A percentile compares a stretch with the other conserved stretches of the same genome.
These are phyloP conservation scores for Podospora conica DNA, from an alignment of 495 filamentous ascomycete genomes.

Conservation along the genomic window DNA sequence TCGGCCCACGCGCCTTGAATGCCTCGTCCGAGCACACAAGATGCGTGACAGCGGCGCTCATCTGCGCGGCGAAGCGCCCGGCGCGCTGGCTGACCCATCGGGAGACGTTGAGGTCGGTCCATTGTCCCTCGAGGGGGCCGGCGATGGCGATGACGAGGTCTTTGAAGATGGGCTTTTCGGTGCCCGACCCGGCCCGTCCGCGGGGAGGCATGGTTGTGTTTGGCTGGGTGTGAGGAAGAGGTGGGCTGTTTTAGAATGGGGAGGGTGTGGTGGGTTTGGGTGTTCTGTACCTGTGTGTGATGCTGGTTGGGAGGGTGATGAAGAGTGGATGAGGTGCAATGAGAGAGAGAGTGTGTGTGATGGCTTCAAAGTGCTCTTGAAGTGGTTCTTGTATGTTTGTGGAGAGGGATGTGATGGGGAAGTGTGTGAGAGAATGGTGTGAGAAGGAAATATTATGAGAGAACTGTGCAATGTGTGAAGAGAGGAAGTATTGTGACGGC, in stretches of 20 bases:
- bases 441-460: not conserved
- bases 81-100: conserved; percentile 28
- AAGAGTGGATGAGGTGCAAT: no score
- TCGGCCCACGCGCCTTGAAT: conserved; percentile 15
- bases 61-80: conserved; percentile 17
- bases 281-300: not conserved
- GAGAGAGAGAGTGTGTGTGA: not conserved
- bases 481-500: not conserved
- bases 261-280: no score
- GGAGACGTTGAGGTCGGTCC: conserved; percentile 25
- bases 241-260: no score
- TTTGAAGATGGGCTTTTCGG: conserved; percentile 24
- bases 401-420: not conserved
- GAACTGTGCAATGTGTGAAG: not conserved
- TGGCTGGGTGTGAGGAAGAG: not conserved
- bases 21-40: conserved; percentile 30
- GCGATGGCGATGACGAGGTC: conserved; percentile 25
- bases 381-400: not conserved
- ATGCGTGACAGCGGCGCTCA: conserved; percentile 31
- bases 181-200: not conserved
- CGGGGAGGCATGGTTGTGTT: not conserved
- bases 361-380: not conserved
- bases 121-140: conserved; percentile 27
- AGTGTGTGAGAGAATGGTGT: not conserved
- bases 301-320: not conserved